Conservation (phyloP, 768 basidiomycete genomes). For the Trametes cinnabarina region DNA sequence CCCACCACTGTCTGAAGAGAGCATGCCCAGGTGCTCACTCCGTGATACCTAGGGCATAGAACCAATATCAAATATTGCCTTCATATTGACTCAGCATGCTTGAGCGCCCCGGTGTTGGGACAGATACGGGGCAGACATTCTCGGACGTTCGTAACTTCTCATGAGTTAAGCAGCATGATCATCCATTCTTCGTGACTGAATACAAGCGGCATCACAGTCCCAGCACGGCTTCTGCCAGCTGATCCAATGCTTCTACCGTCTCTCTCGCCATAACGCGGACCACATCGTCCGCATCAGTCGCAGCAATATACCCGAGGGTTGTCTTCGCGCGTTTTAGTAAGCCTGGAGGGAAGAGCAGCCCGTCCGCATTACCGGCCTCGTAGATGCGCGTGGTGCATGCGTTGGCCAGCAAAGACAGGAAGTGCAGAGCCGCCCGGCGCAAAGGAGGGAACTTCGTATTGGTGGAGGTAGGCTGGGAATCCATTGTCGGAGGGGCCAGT, state of each 20-base stretch:
- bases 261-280: constrained; percentile 79
- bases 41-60: constrained; percentile 22
- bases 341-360: constrained; percentile 33
- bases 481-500: constrained; percentile 37
- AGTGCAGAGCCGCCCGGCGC: constrained; percentile 83
- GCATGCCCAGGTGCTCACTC: constrained; percentile 8
- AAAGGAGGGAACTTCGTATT: constrained; percentile 74
- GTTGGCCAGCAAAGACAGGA: constrained; percentile 69
- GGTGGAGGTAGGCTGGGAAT: constrained; percentile 54
- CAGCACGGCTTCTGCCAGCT: constrained; percentile 47
- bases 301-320: constrained; percentile 66
- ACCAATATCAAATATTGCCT: constrained; percentile 64
- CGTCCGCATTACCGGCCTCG: constrained; percentile 33
- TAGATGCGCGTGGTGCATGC: constrained; percentile 53
- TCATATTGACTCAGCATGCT: constrained; percentile 81
- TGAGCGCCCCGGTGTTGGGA: constrained; percentile 69
- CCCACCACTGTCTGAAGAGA: constrained; percentile 18
- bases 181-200: not conserved
- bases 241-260: constrained; percentile 51
- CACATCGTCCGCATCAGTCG: constrained; percentile 69
- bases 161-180: not conserved
- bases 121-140: constrained; percentile 84
- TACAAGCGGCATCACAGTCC: constrained; percentile 26
- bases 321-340: constrained; percentile 50
- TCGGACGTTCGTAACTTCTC: not conserved